phyloP scores from a whole-genome alignment of 1,284 basidiomycete species.

The Ceratobasidium sp. region DNA sequence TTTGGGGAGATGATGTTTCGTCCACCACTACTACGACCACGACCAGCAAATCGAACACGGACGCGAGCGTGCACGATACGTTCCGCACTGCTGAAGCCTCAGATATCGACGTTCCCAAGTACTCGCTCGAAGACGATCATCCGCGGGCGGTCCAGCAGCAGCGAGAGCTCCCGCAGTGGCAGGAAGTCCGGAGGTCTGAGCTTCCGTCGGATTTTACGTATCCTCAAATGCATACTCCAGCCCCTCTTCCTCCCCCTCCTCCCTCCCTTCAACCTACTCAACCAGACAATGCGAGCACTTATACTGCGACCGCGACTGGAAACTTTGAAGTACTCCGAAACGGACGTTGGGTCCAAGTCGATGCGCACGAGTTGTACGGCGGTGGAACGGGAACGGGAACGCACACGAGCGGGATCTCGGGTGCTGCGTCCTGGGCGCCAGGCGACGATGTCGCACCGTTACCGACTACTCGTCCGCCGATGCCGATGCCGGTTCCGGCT shows the following conservation, averaged over 20 bases:
- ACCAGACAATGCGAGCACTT: conserved; percentile 3
- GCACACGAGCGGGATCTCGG: conserved; percentile 36
- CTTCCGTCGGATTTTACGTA: conserved; percentile 10
- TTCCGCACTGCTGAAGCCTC: conserved; percentile 5
- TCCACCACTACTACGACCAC: neutral
- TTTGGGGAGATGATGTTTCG: conserved; percentile 5
- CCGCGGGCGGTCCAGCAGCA: neutral
- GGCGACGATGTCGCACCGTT: conserved; percentile 19
- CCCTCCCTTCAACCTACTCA: neutral
- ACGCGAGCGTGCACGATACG: neutral
- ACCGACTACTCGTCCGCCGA: neutral
- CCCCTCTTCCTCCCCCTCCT: neutral
- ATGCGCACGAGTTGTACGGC: conserved; percentile 28
- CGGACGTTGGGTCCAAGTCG: conserved; percentile 17
- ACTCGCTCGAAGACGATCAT: conserved; percentile 14
- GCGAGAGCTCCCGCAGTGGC: conserved; percentile 27
- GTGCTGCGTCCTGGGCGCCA: conserved; percentile 23
- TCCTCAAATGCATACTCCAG: neutral
- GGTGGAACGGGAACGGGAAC: conserved; percentile 10
- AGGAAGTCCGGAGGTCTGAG: conserved; percentile 36
- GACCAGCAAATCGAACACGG: conserved; percentile 17
- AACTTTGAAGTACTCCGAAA: conserved; percentile 31
- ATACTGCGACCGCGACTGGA: neutral
- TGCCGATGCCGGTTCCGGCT: neutral
- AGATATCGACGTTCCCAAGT: conserved; percentile 8